These are phyloP conservation scores for Penicillium sp. DNA, from an alignment of 2,329 filamentous ascomycete species.

Conservation along the genomic window DNA sequence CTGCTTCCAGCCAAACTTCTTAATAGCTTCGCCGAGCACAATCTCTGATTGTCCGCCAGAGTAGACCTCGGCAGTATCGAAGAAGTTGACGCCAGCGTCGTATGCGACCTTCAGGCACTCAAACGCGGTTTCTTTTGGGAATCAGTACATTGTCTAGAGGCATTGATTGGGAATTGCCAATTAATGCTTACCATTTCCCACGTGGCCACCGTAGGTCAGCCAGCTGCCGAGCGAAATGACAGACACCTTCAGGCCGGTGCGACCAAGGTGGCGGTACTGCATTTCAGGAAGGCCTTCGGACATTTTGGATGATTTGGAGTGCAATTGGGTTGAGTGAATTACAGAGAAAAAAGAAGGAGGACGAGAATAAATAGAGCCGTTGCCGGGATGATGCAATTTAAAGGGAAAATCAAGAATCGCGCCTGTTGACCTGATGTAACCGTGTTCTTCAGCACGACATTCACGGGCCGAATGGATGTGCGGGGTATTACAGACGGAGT, in stretches of 20 bases:
- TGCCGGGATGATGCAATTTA: neutral
- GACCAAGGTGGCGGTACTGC: constrained; percentile 70
- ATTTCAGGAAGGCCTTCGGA: constrained; percentile 27
- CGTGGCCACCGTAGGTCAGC: constrained; percentile 73
- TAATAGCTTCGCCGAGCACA: constrained; percentile 59
- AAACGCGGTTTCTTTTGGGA: constrained; percentile 32
- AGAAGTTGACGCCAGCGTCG: constrained; percentile 59
- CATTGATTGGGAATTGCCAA: neutral
- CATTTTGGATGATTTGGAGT: constrained; percentile 13
- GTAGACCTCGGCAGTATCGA: constrained; percentile 59
- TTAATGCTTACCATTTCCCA: constrained; percentile 59
- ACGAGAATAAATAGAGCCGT: neutral
- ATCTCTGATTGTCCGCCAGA: constrained; percentile 56
- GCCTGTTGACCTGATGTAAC: neutral
- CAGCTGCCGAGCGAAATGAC: constrained; percentile 65
- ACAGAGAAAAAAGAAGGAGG: neutral
- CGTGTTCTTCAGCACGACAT: neutral
- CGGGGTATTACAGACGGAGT: constrained; percentile 11
- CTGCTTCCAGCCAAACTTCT: constrained; percentile 59
- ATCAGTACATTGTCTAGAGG: neutral
- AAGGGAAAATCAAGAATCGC: neutral
- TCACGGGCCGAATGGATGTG: constrained; percentile 13
- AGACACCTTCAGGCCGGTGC: constrained; percentile 72
- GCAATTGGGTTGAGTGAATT: neutral
- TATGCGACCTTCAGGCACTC: constrained; percentile 57